Conservation (phyloP, 805 yeast species). For the Yarrowia sp. region DNA sequence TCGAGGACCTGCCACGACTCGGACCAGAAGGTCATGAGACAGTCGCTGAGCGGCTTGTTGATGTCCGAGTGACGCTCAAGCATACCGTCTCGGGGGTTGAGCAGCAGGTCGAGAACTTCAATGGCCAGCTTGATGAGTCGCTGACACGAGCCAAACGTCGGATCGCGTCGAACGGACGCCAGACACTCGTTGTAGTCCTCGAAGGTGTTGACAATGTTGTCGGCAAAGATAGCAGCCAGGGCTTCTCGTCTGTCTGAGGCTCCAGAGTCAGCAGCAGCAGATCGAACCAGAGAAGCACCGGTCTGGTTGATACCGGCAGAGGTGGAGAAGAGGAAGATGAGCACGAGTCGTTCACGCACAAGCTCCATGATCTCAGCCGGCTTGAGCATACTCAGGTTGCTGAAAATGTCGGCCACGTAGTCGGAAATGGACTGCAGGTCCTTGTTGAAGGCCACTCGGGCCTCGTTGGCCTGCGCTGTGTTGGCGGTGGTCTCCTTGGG, state of each 20-base stretch:
- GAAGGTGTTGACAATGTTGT: constrained; percentile 48
- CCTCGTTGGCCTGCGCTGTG: neutral
- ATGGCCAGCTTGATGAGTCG: constrained; percentile 68
- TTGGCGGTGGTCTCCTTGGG: neutral
- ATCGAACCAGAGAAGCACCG: constrained; percentile 9
- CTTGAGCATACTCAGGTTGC: neutral
- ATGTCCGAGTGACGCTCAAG: constrained; percentile 38
- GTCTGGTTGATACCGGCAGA: neutral
- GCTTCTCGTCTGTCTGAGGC: constrained; percentile 79
- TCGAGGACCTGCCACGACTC: constrained; percentile 69
- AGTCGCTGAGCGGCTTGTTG: constrained; percentile 33
- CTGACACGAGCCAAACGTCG: constrained; percentile 69
- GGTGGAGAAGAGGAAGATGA: constrained; percentile 13
- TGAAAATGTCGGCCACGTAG: constrained; percentile 9
- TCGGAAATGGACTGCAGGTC: neutral
- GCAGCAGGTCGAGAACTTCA: constrained; percentile 64
- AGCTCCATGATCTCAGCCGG: neutral
- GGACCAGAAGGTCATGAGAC: constrained; percentile 58
- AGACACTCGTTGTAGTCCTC: constrained; percentile 50
- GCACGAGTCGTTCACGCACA: neutral
- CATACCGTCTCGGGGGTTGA: constrained; percentile 66
- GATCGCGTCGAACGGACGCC: constrained; percentile 46
- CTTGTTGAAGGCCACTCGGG: constrained; percentile 7
- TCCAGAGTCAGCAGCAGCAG: constrained; percentile 46
- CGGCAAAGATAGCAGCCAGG: constrained; percentile 52